phyloP scores from a whole-genome alignment of 1,139 yeast species.

The Yamadazyma oceani region DNA sequence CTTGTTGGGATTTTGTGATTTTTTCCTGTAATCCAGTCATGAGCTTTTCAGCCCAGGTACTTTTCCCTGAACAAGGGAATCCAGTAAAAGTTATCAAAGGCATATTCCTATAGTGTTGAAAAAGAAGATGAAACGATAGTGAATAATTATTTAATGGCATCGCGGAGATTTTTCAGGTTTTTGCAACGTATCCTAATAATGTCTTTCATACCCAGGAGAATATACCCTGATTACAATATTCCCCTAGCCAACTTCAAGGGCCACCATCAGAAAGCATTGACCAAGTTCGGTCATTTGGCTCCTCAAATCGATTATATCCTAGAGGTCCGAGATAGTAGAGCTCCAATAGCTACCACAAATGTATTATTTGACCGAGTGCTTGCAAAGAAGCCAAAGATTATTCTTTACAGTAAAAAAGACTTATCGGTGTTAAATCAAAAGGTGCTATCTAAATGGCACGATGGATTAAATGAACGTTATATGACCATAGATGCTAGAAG shows the following conservation, averaged over 20 bases:
- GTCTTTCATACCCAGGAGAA: constrained; percentile 43
- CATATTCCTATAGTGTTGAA: constrained; percentile 57
- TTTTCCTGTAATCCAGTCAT: constrained; percentile 45
- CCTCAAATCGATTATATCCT: constrained; percentile 80
- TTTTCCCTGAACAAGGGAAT: constrained; percentile 81
- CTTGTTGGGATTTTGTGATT: constrained; percentile 38
- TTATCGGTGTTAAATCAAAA: constrained; percentile 32
- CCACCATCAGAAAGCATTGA: constrained; percentile 82
- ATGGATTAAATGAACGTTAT: constrained; percentile 48
- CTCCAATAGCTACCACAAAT: constrained; percentile 84
- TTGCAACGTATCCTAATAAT: constrained; percentile 15
- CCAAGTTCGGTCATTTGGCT: constrained; percentile 64
- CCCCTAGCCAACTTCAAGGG: constrained; percentile 84
- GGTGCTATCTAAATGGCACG: constrained; percentile 55
- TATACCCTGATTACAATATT: constrained; percentile 69
- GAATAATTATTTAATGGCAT: too few species aligned
- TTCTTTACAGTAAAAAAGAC: constrained; percentile 73
- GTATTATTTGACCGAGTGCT: constrained; percentile 72
- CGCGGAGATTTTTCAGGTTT: constrained; percentile 1
- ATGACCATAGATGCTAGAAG: constrained; percentile 62
- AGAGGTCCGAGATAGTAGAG: constrained; percentile 85
- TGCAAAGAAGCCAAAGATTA: constrained; percentile 55
- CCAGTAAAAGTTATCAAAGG: constrained; percentile 86
- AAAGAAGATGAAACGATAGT: too few species aligned
- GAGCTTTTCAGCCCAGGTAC: constrained; percentile 66